Base-by-base conservation (phyloP, 495 filamentous ascomycete species). In the Aspergillus olivimuriae region DNA sequence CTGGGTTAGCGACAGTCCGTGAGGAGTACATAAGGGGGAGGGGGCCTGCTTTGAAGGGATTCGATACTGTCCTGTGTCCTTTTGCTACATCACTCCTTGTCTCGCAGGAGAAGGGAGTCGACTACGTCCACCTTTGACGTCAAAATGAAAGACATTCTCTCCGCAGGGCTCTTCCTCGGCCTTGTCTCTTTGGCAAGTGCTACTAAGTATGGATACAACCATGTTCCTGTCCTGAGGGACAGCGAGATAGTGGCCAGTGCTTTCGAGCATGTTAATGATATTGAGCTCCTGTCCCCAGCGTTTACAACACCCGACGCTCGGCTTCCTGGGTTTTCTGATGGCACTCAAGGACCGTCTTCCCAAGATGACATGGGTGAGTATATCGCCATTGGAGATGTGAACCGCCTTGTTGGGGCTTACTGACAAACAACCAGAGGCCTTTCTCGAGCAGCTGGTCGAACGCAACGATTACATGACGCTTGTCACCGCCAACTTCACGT, bases 401-500 rank as follows among this genome's bases (percentile, higher is more conserved):
- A 16, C 3, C 17, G 17, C 6, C 12, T 12, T n/a, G n/a, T n/a
- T 15, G 19, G 12, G 38, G 22, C 36, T 39, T 14, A 41, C 38
- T 21, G 28, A 34, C 32, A 16, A 4, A 34, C 15, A 12, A 28
- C 28, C 21, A 41, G 39, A 43, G 40, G 28, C 12, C 32, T 43
- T 43, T 17, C 40, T 43, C 30, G 40, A 43, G 40, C 10, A 21
- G 19, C 15, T 43, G 3, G 28, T 18, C n/a, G 40, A 19, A 34
- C 40, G 40, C 14, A 43, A 43, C 30, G 17, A 43, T 32, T 43
- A 43, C 28, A 43, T 43, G 26, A 43, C 26, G 4, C 34, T 33
- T n/a, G 28, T 14, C 18, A 43, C 18, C 28, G 40, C 40, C 40
- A 43, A 43, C 40, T 43, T 43, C 40, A 43, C 40, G 15, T 43